phyloP scores from a whole-genome alignment of 495 filamentous ascomycete genomes.

The Barbatosphaeria neglecta region DNA sequence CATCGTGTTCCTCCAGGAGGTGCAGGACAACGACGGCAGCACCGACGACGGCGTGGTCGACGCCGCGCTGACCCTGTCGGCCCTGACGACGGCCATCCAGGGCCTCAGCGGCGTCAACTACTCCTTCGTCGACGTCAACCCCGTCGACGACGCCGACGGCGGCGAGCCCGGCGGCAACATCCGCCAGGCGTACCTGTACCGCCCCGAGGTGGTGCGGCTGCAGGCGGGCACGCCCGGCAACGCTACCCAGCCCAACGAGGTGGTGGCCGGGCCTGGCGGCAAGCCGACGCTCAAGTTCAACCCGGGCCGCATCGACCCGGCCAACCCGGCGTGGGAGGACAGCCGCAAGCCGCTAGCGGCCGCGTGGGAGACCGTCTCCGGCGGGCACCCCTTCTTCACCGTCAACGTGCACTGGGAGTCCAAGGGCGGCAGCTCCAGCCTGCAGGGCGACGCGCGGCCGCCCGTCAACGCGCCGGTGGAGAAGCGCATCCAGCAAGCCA shows the following conservation, averaged over 20 bases:
- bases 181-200: conserved; percentile 50
- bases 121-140: conserved; percentile 36
- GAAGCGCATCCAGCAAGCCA: conserved; percentile 32
- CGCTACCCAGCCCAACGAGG: conserved; percentile 29
- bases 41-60: conserved; percentile 37
- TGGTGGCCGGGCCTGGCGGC: conserved; percentile 28
- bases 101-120: conserved; percentile 27
- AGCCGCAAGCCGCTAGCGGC: conserved; percentile 49
- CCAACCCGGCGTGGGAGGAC: conserved; percentile 36
- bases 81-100: conserved; percentile 30
- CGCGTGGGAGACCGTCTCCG: conserved; percentile 37
- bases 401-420: conserved; percentile 47
- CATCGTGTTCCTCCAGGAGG: conserved; percentile 47
- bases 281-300: conserved; percentile 37
- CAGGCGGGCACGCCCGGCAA: conserved; percentile 35
- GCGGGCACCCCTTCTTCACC: conserved; percentile 37
- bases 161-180: conserved; percentile 54
- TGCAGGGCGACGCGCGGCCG: conserved; percentile 47
- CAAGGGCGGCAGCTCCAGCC: conserved; percentile 44
- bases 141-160: conserved; percentile 38
- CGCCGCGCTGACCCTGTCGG: conserved; percentile 33
- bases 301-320: conserved; percentile 47
- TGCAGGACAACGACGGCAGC: conserved; percentile 47
- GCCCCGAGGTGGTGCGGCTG: conserved; percentile 35
- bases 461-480: conserved; percentile 47